Percentiles rank a stretch among this genome's conserved stretches.
phyloP scores from a whole-genome alignment of 164 flowering plant species.

The Houttuynia cordata region DNA sequence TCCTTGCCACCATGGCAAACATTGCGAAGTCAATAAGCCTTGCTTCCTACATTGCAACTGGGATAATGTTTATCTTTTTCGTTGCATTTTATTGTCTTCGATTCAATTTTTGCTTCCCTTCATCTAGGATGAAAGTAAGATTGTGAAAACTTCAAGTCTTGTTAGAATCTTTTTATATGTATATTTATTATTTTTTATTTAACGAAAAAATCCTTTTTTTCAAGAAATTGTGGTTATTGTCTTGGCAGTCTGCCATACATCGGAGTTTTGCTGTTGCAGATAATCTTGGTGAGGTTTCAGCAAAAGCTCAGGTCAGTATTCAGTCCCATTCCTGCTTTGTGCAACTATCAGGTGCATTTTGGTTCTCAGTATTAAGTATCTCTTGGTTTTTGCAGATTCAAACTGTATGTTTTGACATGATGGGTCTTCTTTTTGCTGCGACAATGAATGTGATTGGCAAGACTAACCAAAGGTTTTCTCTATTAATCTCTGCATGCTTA shows the following conservation, averaged over 20 bases:
- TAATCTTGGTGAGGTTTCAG: slow-evolving; percentile 94
- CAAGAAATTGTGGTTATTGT: background rate
- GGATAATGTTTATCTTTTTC: slow-evolving; percentile 29
- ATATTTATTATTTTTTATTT: too few species aligned
- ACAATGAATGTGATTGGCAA: slow-evolving; percentile 44
- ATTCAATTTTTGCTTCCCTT: background rate
- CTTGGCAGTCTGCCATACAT: slow-evolving; percentile 72
- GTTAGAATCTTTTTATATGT: too few species aligned
- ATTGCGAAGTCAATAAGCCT: slow-evolving; percentile 85
- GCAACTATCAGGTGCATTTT: background rate
- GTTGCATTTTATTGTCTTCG: slow-evolving; percentile 1
- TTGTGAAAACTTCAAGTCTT: background rate
- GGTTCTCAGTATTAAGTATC: slow-evolving; percentile 1
- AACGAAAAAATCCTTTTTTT: too few species aligned
- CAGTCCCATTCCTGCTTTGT: background rate
- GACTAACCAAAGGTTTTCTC: slow-evolving; percentile 61
- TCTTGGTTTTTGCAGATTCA: slow-evolving; percentile 54
- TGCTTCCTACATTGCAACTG: slow-evolving; percentile 74
- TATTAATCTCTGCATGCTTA: too few species aligned
- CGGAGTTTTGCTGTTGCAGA: slow-evolving; percentile 85
- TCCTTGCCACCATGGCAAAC: slow-evolving; percentile 82
- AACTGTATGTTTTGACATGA: slow-evolving; percentile 84
- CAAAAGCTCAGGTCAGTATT: slow-evolving; percentile 76
- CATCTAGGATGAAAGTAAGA: background rate
- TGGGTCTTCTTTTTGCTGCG: slow-evolving; percentile 86